These are phyloP conservation scores for Aspergillus olivimuriae DNA, from an alignment of 495 filamentous ascomycete species.

Conservation along the genomic window DNA sequence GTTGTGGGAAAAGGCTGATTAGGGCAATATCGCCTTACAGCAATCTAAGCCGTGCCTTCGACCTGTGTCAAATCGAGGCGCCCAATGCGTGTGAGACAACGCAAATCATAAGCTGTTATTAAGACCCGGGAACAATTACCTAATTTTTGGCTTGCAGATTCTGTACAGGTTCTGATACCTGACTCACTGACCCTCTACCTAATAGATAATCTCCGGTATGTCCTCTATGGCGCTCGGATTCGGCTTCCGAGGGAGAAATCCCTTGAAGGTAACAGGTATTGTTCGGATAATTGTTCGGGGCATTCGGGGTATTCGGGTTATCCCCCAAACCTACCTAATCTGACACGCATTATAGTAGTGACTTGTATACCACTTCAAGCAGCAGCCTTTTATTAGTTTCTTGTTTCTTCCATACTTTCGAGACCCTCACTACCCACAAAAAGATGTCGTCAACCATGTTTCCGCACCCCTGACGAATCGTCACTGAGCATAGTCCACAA, in stretches of 20 bases:
- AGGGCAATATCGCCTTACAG: slow-evolving; percentile 1
- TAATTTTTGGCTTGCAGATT: background rate
- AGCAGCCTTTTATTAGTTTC: background rate
- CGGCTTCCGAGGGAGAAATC: background rate
- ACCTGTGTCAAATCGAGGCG: background rate
- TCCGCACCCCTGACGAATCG: slow-evolving; percentile 9
- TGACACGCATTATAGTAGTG: background rate
- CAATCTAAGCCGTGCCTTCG: slow-evolving; percentile 1
- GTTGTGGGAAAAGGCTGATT: background rate
- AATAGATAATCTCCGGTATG: background rate
- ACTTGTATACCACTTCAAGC: background rate
- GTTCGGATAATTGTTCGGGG: background rate
- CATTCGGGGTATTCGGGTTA: background rate
- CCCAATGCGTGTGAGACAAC: background rate
- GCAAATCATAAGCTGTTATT: background rate
- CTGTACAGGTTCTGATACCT: background rate
- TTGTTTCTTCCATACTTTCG: background rate
- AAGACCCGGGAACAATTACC: slow-evolving; percentile 1
- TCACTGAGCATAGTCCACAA: slow-evolving; percentile 9
- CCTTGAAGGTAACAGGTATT: background rate
- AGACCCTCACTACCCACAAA: background rate
- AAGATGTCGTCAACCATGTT: slow-evolving; percentile 3
- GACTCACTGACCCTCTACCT: background rate
- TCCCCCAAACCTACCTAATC: no score
- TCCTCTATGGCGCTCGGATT: background rate